A percentile compares a stretch with the other conserved stretches of the same genome.
These are phyloP conservation scores for Odonthalia washingtoniensis DNA, from an alignment of 31 red algal species.

Conservation along the genomic window DNA sequence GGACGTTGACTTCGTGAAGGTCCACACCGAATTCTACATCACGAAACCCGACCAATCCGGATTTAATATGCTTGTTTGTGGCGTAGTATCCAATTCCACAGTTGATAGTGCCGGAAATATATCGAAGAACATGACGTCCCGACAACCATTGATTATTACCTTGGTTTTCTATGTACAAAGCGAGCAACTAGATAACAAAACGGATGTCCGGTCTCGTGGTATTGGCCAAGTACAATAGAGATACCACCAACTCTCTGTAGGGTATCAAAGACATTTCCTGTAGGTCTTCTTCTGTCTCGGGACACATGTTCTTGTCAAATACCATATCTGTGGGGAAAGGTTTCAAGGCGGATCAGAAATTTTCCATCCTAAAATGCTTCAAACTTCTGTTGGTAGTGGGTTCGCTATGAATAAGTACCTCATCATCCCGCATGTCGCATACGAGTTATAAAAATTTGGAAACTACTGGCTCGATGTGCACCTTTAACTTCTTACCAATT, in stretches of 20 bases:
- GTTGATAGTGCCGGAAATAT: too few relatives aligned
- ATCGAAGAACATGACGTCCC: too few relatives aligned
- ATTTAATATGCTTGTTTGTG: neutral
- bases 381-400: slow-evolving; percentile 3
- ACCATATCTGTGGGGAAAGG: neutral
- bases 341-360: neutral
- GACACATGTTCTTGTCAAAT: neutral
- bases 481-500: slow-evolving; percentile 1
- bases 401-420: slow-evolving; percentile 5
- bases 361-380: slow-evolving; percentile 31
- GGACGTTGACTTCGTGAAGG: slow-evolving; percentile 15
- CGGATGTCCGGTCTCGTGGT: slow-evolving; percentile 49
- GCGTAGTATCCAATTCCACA: too few relatives aligned
- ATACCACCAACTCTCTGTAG: slow-evolving; percentile 32
- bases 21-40: slow-evolving; percentile 43
- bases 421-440: neutral
- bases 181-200: slow-evolving; percentile 14
- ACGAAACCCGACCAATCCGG: neutral
- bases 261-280: neutral
- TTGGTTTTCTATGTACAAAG: slow-evolving; percentile 12
- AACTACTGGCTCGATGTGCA: slow-evolving; percentile 19
- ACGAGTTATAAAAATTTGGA: slow-evolving; percentile 34
- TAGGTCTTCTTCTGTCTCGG: neutral
- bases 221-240: slow-evolving; percentile 41
- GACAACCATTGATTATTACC: too few relatives aligned